Conservation (phyloP, 2,329 filamentous ascomycete species). For the Stagonosporopsis tanaceti region DNA sequence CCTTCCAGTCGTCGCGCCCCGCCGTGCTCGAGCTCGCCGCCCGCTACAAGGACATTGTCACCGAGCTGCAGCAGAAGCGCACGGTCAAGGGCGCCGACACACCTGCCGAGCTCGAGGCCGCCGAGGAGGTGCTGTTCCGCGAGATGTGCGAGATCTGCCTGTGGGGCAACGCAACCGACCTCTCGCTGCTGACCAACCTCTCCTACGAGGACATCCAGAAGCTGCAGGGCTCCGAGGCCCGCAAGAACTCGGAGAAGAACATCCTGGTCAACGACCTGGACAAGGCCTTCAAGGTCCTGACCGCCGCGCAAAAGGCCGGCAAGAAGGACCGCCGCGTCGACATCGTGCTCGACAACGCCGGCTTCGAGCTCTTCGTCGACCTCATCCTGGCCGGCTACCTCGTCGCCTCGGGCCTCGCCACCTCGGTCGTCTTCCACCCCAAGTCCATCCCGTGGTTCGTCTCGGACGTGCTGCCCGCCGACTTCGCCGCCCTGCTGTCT, state of each 20-base stretch:
- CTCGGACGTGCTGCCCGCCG: constrained; percentile 86
- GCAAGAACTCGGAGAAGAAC: constrained; percentile 88
- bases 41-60: constrained; percentile 78
- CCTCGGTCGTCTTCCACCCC: constrained; percentile 85
- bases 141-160: constrained; percentile 97
- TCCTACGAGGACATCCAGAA: constrained; percentile 98
- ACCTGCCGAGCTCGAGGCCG: constrained; percentile 65
- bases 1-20: constrained; percentile 88
- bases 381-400: constrained; percentile 91
- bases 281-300: constrained; percentile 73
- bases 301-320: constrained; percentile 69
- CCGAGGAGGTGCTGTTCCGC: constrained; percentile 80
- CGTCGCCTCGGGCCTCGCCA: constrained; percentile 83
- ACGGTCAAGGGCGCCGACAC: constrained; percentile 54
- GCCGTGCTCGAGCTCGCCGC: constrained; percentile 83
- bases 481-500: constrained; percentile 83
- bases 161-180: constrained; percentile 96
- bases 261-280: constrained; percentile 88
- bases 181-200: constrained; percentile 87
- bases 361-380: constrained; percentile 97
- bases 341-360: constrained; percentile 95
- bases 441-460: constrained; percentile 99
- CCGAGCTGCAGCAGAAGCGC: constrained; percentile 67
- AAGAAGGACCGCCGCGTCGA: constrained; percentile 78
- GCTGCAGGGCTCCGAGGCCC: constrained; percentile 85